A percentile compares a stretch with the other conserved stretches of the same genome.
Evolutionary conservation across 768 basidiomycete species (phyloP).

Genomic region (Boletus subparvulus): DNA sequence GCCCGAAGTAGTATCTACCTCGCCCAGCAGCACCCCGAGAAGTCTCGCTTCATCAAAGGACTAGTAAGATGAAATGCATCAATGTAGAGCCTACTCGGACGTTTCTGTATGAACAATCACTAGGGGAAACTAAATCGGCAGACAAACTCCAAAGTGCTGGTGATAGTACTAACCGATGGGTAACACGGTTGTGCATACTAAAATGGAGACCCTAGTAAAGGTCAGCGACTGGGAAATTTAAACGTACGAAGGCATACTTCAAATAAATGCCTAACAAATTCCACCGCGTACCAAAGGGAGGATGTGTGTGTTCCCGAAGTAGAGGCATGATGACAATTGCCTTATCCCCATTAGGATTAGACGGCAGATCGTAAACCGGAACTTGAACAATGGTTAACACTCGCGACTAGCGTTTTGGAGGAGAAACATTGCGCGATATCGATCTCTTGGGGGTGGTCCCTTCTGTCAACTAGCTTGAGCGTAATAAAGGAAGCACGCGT

Average conservation of each 20-base stretch:
- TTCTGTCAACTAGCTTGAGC: constrained; percentile 29
- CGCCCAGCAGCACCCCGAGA: constrained; percentile 1
- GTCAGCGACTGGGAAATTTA: not conserved
- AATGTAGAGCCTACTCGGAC: constrained; percentile 21
- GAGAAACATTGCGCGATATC: constrained; percentile 29
- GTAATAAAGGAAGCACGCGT: constrained; percentile 13
- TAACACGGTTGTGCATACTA: constrained; percentile 24
- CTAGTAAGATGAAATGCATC: constrained; percentile 30
- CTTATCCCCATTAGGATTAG: constrained; percentile 4
- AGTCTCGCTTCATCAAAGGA: constrained; percentile 18
- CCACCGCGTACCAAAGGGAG: constrained; percentile 24
- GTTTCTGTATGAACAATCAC: constrained; percentile 32
- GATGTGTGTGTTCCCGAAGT: constrained; percentile 25
- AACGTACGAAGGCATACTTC: constrained; percentile 16
- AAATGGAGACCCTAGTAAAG: constrained; percentile 22
- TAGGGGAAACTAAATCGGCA: constrained; percentile 1
- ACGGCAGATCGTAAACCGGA: constrained; percentile 27
- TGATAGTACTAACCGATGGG: constrained; percentile 8
- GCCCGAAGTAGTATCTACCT: no score
- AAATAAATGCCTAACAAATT: constrained; percentile 33
- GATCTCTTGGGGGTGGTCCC: constrained; percentile 28
- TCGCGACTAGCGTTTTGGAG: not conserved
- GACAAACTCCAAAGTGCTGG: no score
- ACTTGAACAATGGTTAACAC: constrained; percentile 35
- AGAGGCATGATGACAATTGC: constrained; percentile 37